Evolutionary conservation across 805 yeast species (phyloP).

Genomic region (Middelhovenomyces tepae): DNA sequence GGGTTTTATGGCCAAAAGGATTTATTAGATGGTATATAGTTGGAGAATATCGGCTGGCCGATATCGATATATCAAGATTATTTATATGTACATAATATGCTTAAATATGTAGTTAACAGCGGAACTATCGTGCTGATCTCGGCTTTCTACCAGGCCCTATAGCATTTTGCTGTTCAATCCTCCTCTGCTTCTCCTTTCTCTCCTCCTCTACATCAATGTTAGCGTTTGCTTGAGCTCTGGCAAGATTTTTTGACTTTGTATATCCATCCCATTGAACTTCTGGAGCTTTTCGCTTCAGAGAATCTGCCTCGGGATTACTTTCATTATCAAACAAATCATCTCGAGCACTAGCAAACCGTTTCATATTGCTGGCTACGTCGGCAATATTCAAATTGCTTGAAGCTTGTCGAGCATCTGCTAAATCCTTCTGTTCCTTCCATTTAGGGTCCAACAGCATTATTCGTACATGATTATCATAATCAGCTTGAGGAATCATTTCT

Average conservation of each 20-base stretch:
- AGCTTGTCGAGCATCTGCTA: slow-evolving; percentile 25
- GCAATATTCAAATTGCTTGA: slow-evolving; percentile 28
- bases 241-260: slow-evolving; percentile 12
- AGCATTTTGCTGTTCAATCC: slow-evolving; percentile 7
- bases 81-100: no score
- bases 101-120: no score
- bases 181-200: slow-evolving; percentile 11
- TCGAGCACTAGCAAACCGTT: slow-evolving; percentile 27
- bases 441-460: slow-evolving; percentile 68
- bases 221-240: slow-evolving; percentile 16
- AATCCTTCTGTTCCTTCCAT: slow-evolving; percentile 54
- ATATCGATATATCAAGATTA: no score
- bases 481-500: slow-evolving; percentile 54
- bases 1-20: slow-evolving; percentile 12
- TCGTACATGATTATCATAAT: slow-evolving; percentile 59
- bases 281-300: slow-evolving; percentile 12
- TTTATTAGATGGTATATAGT: no score
- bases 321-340: slow-evolving; percentile 20
- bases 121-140: slow-evolving; percentile 1
- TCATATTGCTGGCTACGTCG: slow-evolving; percentile 31
- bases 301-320: slow-evolving; percentile 12
- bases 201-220: slow-evolving; percentile 12
- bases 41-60: no score
- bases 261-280: slow-evolving; percentile 22
- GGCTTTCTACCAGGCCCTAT: slow-evolving; percentile 11